Evolutionary conservation across 1,284 basidiomycete genomes (phyloP).

Genomic region (Trametes polyzona): DNA sequence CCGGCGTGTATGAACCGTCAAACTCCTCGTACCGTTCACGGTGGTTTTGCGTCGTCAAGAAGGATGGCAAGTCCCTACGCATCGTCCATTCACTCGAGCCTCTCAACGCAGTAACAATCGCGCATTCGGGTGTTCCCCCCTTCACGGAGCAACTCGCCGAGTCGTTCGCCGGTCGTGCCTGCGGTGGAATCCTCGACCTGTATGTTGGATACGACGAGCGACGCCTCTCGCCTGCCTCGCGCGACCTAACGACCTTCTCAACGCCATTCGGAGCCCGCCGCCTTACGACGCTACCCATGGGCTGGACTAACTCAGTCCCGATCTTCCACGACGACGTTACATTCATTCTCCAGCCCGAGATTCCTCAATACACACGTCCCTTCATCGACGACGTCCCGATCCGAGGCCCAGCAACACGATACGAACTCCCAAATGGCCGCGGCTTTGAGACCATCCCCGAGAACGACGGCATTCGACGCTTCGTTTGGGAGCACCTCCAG

Average conservation of each 20-base stretch:
- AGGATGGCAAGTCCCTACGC: conserved; percentile 38
- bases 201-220: conserved; percentile 29
- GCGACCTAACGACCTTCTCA: conserved; percentile 31
- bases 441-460: background rate
- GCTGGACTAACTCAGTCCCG: conserved; percentile 42
- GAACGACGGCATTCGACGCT: conserved; percentile 25
- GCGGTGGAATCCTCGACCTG: conserved; percentile 31
- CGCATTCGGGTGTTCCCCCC: conserved; percentile 32
- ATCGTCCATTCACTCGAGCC: conserved; percentile 38
- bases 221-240: conserved; percentile 25
- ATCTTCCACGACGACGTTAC: conserved; percentile 39
- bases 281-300: conserved; percentile 38
- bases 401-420: conserved; percentile 10
- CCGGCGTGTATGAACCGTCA: too few relatives aligned
- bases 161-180: conserved; percentile 18
- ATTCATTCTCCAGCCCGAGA: conserved; percentile 25
- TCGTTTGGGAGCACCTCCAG: conserved; percentile 36
- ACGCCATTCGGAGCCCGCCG: conserved; percentile 24
- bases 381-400: background rate
- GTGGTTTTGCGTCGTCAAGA: conserved; percentile 46
- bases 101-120: conserved; percentile 37
- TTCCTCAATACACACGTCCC: conserved; percentile 18
- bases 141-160: conserved; percentile 35
- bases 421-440: background rate
- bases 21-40: conserved; percentile 42